Conservation (phyloP, 139 green algal species). For the Chlamydomonas urium region DNA sequence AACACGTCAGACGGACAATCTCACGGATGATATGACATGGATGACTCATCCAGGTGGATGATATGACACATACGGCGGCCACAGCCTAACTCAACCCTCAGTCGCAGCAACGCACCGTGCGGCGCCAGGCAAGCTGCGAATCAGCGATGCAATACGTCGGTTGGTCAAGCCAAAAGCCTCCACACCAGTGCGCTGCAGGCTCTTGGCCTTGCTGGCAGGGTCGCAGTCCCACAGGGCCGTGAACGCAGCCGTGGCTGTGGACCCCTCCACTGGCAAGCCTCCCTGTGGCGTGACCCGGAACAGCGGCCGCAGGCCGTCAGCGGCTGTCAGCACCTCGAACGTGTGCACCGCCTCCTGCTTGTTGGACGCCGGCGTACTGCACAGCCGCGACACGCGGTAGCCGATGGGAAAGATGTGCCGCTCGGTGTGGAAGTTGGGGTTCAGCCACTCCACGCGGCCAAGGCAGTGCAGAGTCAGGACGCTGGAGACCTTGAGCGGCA, state of each 20-base stretch:
- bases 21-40: too few relatives aligned
- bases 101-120: not conserved
- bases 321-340: not conserved
- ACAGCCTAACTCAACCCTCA: too few relatives aligned
- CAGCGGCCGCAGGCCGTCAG: not conserved
- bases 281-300: conserved; percentile 11
- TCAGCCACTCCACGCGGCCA: conserved; percentile 59
- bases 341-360: conserved; percentile 6
- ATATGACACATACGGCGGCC: too few relatives aligned
- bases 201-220: not conserved
- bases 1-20: too few relatives aligned
- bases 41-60: too few relatives aligned
- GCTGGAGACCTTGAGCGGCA: conserved; percentile 33
- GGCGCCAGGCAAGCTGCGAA: not conserved
- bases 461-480: conserved; percentile 48
- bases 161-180: conserved; percentile 14
- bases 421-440: conserved; percentile 63
- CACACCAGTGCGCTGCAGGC: not conserved
- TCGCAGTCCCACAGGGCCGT: conserved; percentile 7
- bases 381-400: conserved; percentile 28
- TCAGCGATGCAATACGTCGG: not conserved
- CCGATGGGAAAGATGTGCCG: conserved; percentile 67
- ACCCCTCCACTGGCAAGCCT: not conserved
- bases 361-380: conserved; percentile 9
- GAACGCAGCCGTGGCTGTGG: not conserved